Evolutionary conservation across 805 yeast genomes (phyloP), one percentile per base, ranked within the genome.

Genomic region (Myxozyma kluyveri): DNA sequence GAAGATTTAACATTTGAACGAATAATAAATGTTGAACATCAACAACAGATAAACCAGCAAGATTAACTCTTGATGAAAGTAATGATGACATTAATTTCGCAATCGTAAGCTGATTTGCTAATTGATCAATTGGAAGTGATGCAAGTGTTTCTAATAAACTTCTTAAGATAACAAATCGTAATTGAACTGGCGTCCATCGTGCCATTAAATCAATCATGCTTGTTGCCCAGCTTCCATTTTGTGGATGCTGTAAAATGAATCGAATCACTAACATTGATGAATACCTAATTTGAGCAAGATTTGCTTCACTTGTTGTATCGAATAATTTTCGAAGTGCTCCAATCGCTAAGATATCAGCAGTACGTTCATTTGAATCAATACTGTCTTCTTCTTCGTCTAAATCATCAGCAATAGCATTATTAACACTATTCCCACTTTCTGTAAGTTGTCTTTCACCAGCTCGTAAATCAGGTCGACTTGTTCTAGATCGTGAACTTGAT

Each of bases 11-110:
- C 9, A 55, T 47, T 43, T 52, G 61, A 10, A 41, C 27, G 18
- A 50, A 44, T 23, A 59, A 37, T 6, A 50, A 19, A 27, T 57
- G 61, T 41, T 57, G 37, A 35, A 86, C 77, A 65, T 90, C 98
- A 35, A 88, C 74, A 4, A 89, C 86, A 9, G 96, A 85, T 41
- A 93, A 72, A 0, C 97, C 97, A 56, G 89, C 84, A 76, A 91
- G 80, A 65, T 85, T 88, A 38, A 88, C 88, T 36, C 83, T 82
- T 0, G 93, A 83, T 1, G 84, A 75, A n/a, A 90, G 72, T 27
- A 88, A 69, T 10, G 83, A 82, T 7, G 82, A 69, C 5, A 82
- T 72, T 49, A 77, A 66, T 42, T 68, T 67, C 26, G 83, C 72
- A 36, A 74, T 69, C 29, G 72, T 70, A n/a, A 66, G 61, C 62